phyloP scores from a whole-genome alignment of 2,329 filamentous ascomycete species.

The Colletotrichum cordylinicola region DNA sequence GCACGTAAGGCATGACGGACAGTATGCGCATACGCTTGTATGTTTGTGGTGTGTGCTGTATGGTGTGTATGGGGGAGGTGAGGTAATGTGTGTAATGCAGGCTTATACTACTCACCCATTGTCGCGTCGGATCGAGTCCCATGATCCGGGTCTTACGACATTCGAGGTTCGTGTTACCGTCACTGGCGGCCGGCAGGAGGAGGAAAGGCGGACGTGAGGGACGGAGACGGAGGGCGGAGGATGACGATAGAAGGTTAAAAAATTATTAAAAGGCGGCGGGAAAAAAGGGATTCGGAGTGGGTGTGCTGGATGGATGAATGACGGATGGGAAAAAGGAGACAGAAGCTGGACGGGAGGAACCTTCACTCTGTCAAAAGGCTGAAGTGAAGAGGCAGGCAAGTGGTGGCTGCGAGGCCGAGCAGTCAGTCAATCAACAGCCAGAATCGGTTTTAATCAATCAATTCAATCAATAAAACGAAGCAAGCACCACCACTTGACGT shows the following conservation, averaged over 20 bases:
- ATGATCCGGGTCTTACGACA: constrained; percentile 34
- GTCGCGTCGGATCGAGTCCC: constrained; percentile 36
- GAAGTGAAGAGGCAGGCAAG: not conserved
- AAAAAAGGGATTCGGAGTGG: not conserved
- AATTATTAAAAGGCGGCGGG: not conserved
- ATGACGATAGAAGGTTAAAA: not conserved
- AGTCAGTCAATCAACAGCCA: not conserved
- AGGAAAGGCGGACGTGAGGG: not conserved
- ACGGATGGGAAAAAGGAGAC: not conserved
- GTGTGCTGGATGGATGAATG: not conserved
- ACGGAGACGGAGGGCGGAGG: not conserved
- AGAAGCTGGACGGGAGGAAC: not conserved
- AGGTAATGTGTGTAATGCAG: not conserved
- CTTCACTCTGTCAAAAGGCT: not conserved
- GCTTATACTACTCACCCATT: constrained; percentile 36
- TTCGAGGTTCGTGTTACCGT: constrained; percentile 15
- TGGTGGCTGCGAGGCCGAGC: not conserved
- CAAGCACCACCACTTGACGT: not conserved
- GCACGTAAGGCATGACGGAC: not conserved
- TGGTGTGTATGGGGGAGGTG: not conserved
- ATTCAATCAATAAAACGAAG: constrained; percentile 13
- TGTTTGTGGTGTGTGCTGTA: not conserved
- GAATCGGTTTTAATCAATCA: not conserved
- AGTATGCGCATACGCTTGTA: not conserved
- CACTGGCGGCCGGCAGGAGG: not conserved